phyloP scores from a whole-genome alignment of 2,329 filamentous ascomycete genomes.

The Exophiala calicioides region DNA sequence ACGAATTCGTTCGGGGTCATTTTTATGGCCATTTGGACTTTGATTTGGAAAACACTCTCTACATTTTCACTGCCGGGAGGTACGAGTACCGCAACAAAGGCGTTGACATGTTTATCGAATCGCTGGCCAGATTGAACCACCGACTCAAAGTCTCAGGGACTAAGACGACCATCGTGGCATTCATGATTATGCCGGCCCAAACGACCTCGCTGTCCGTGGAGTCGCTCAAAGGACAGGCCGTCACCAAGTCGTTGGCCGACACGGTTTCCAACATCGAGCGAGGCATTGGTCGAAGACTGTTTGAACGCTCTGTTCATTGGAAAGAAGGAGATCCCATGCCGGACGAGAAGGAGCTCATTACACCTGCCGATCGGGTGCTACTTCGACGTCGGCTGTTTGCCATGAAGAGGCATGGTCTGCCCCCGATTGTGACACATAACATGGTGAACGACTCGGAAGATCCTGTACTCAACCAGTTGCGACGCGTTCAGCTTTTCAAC shows the following conservation, averaged over 20 bases:
- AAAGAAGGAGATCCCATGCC: slow-evolving; percentile 91
- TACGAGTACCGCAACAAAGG: slow-evolving; percentile 99
- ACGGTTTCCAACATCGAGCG: slow-evolving; percentile 91
- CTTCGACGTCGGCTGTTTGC: slow-evolving; percentile 89
- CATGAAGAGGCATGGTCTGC: slow-evolving; percentile 89
- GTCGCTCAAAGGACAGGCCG: slow-evolving; percentile 92
- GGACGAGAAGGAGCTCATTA: slow-evolving; percentile 95
- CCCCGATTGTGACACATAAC: slow-evolving; percentile 97
- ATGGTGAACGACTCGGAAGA: slow-evolving; percentile 95
- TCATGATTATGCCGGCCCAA: slow-evolving; percentile 98
- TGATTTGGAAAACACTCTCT: slow-evolving; percentile 92
- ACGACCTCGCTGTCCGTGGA: slow-evolving; percentile 94
- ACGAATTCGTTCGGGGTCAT: slow-evolving; percentile 95
- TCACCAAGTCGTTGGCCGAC: slow-evolving; percentile 93
- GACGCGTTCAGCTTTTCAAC: slow-evolving; percentile 95
- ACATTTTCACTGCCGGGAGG: slow-evolving; percentile 94
- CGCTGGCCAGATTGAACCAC: slow-evolving; percentile 90
- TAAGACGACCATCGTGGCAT: slow-evolving; percentile 92
- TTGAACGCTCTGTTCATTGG: slow-evolving; percentile 92
- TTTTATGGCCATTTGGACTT: slow-evolving; percentile 99
- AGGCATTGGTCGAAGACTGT: slow-evolving; percentile 89
- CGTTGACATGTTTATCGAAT: slow-evolving; percentile 99
- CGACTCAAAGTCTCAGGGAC: slow-evolving; percentile 80
- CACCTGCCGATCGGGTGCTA: slow-evolving; percentile 86
- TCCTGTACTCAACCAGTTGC: slow-evolving; percentile 92